Evolutionary conservation across 208 protist genomes (phyloP).

Genomic region (Entamoeba dispar): DNA sequence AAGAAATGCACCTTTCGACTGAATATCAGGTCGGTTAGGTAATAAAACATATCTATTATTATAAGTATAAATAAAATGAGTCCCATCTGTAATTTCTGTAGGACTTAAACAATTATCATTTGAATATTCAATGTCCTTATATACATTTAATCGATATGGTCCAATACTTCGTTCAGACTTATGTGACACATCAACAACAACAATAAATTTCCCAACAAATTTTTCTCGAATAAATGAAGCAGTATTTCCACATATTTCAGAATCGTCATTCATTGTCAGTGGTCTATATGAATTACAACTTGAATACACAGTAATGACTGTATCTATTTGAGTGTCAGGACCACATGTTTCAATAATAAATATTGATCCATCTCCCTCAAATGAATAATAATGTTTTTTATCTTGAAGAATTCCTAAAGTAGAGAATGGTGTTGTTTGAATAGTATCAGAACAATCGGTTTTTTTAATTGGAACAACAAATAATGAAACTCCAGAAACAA

Average conservation of each 20-base stretch:
- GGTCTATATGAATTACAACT: background rate
- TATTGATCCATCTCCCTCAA: background rate
- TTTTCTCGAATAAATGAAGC: background rate
- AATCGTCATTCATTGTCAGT: background rate
- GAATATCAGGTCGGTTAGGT: background rate
- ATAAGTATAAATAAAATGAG: background rate
- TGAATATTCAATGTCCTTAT: background rate
- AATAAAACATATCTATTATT: background rate
- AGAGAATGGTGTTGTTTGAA: background rate
- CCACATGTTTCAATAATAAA: background rate
- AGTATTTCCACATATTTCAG: background rate
- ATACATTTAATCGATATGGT: background rate
- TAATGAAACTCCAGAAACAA: background rate
- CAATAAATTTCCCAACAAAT: background rate
- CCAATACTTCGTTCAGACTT: background rate
- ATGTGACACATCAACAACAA: background rate
- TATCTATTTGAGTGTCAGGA: background rate
- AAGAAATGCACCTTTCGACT: background rate
- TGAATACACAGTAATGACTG: background rate
- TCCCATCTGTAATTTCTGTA: background rate
- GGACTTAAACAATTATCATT: background rate
- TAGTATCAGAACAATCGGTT: background rate
- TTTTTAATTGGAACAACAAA: background rate
- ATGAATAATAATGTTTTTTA: background rate
- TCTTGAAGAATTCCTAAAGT: background rate